phyloP scores from a whole-genome alignment of 2,329 filamentous ascomycete genomes.

The Coniochaeta sp. region DNA sequence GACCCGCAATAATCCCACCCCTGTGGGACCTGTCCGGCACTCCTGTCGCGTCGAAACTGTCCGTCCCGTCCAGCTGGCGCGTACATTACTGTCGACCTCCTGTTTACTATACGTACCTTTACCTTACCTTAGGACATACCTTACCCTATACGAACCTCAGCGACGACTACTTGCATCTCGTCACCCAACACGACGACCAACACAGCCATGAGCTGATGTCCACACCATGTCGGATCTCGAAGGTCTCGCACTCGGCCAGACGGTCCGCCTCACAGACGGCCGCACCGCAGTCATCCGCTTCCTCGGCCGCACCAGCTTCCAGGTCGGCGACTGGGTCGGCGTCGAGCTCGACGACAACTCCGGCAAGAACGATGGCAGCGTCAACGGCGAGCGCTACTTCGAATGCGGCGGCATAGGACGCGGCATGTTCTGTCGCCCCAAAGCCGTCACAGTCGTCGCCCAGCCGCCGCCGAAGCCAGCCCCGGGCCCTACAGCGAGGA shows the following conservation, averaged over 20 bases:
- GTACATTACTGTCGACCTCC: not conserved
- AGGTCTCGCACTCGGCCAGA: slow-evolving; percentile 60
- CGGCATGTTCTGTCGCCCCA: slow-evolving; percentile 79
- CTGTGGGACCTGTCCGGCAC: not conserved
- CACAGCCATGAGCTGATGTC: not conserved
- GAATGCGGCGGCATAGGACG: slow-evolving; percentile 63
- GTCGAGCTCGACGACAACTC: slow-evolving; percentile 75
- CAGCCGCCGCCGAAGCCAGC: slow-evolving; percentile 33
- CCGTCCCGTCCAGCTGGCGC: not conserved
- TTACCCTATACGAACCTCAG: no score
- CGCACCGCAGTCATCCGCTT: slow-evolving; percentile 74
- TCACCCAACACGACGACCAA: slow-evolving; percentile 1
- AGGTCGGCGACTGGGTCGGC: slow-evolving; percentile 79
- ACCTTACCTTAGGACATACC: no score
- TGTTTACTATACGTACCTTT: slow-evolving; percentile 1
- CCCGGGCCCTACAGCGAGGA: slow-evolving; percentile 16
- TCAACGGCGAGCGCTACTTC: slow-evolving; percentile 84
- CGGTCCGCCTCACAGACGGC: slow-evolving; percentile 71
- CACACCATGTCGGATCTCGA: slow-evolving; percentile 43
- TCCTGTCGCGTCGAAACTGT: slow-evolving; percentile 1
- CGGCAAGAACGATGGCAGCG: slow-evolving; percentile 91
- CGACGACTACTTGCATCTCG: no score
- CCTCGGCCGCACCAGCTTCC: slow-evolving; percentile 72
- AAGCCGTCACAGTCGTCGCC: slow-evolving; percentile 55
- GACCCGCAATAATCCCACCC: not conserved